Evolutionary conservation across 805 yeast species (phyloP).

Genomic region (Pichia sporocuriosa): DNA sequence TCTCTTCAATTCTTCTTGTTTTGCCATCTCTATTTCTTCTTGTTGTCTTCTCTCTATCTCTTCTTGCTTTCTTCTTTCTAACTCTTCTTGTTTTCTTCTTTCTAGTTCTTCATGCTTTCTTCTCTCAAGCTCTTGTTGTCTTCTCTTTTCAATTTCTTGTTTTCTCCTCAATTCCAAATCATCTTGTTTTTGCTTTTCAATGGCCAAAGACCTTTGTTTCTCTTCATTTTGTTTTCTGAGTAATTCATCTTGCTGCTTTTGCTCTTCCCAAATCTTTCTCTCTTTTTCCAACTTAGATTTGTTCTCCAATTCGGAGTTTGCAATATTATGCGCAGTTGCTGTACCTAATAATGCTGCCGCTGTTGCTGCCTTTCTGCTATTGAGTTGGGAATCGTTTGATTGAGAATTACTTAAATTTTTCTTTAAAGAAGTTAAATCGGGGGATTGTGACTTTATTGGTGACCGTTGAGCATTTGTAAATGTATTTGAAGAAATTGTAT

Average conservation of each 20-base stretch:
- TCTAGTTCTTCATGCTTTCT: not conserved
- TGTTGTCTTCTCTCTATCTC: constrained; percentile 7
- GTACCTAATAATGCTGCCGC: constrained; percentile 7
- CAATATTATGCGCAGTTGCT: constrained; percentile 1
- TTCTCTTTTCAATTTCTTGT: constrained; percentile 3
- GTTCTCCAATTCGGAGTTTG: constrained; percentile 5
- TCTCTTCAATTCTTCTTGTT: constrained; percentile 1
- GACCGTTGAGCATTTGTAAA: constrained; percentile 8
- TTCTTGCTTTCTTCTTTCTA: constrained; percentile 4
- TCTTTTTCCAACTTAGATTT: constrained; percentile 4
- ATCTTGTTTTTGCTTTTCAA: not conserved
- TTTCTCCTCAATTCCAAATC: constrained; percentile 4
- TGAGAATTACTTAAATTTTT: constrained; percentile 1
- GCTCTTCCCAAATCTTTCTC: constrained; percentile 4
- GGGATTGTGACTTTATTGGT: constrained; percentile 3
- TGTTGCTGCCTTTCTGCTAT: not conserved
- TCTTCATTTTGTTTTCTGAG: not conserved
- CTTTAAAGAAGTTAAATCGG: constrained; percentile 3
- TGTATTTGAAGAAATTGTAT: not conserved
- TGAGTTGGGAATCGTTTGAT: too few relatives aligned
- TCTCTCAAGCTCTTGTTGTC: too few relatives aligned
- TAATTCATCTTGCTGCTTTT: constrained; percentile 1
- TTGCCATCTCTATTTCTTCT: constrained; percentile 1
- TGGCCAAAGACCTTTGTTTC: not conserved
- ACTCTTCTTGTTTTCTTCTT: constrained; percentile 1